These are phyloP conservation scores for Oxytropis ochrocephala DNA, from an alignment of 306 rosid species.

Conservation along the genomic window DNA sequence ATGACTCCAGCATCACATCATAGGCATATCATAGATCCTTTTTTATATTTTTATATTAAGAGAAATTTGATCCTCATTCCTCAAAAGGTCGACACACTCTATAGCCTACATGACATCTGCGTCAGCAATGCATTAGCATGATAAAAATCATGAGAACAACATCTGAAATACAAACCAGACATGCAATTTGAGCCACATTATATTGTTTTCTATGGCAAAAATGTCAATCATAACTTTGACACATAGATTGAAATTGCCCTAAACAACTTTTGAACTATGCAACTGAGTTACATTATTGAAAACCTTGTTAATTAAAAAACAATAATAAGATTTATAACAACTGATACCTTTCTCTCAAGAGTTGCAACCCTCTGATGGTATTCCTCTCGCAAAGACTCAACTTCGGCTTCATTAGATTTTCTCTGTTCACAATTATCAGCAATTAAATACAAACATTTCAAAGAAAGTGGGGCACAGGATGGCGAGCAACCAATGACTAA, in stretches of 20 bases:
- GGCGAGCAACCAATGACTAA: background rate
- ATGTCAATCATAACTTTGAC: background rate
- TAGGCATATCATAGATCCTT: too few species aligned
- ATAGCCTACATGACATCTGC: background rate
- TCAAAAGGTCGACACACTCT: background rate
- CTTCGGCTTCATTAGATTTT: slow-evolving; percentile 90
- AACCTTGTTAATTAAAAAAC: background rate
- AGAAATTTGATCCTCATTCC: background rate
- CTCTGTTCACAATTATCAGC: slow-evolving; percentile 57
- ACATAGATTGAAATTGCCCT: background rate
- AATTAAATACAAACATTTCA: slow-evolving; percentile 17
- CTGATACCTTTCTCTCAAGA: slow-evolving; percentile 82
- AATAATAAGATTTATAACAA: slow-evolving; percentile 1
- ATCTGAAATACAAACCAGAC: background rate
- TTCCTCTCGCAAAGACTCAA: slow-evolving; percentile 95
- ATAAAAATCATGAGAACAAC: background rate
- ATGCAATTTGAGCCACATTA: background rate
- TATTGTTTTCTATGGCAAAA: background rate
- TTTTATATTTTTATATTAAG: too few species aligned
- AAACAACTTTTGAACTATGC: slow-evolving; percentile 8
- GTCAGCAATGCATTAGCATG: background rate
- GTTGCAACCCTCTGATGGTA: slow-evolving; percentile 91
- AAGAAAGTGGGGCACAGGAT: slow-evolving; percentile 3
- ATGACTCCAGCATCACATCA: too few species aligned
- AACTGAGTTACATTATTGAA: background rate